Evolutionary conservation across 129 eudicot genomes (phyloP), one percentile per base, ranked within the genome.

Genomic region (Sambucus nigra): DNA sequence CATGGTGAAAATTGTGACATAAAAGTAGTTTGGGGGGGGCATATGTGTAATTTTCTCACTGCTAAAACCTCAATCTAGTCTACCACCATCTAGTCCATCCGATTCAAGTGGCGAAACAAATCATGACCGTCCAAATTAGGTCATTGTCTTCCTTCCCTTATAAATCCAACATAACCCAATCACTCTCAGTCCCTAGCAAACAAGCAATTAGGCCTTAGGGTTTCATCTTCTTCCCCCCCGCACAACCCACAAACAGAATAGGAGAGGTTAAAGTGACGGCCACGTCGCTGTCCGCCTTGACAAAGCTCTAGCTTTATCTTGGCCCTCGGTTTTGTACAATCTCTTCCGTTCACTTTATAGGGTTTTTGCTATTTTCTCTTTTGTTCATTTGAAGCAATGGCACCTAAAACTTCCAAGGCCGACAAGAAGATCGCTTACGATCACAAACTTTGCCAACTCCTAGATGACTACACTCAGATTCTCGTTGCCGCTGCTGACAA

Each of bases 181-280:
- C 42, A 35, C 12, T 2, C 13, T 3, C 42, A 35, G 13, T 1
- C 42, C 12, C 12, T 15, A 35, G 42, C 42, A 35, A 35, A 35
- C 42, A 2, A 35, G 42, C 42, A 15, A 2, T 35, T 8, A 64
- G 68, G 71, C 69, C 57, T 66, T 63, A 64, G 68, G 71, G 71
- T 59, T 66, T 63, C 63, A 13, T 7, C 13, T n/a, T 28, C 20
- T 16, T 11, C 48, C 4, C 18, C 14, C 15, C 14, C 48, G 1
- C 19, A 2, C n/a, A 15, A 42, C 48, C 48, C 23, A 47, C 26
- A 57, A 42, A 41, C 79, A 35, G 63, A 71, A 71, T 62, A 56
- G 68, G 23, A 65, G 94, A 80, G 97, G 94, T 75, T 88, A 88
- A 88, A 75, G 97, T 8, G 97, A 88, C 91, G 73, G 76, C 80